phyloP scores from a whole-genome alignment of 1,284 basidiomycete species.

The Cryptococcus amylolentus region DNA sequence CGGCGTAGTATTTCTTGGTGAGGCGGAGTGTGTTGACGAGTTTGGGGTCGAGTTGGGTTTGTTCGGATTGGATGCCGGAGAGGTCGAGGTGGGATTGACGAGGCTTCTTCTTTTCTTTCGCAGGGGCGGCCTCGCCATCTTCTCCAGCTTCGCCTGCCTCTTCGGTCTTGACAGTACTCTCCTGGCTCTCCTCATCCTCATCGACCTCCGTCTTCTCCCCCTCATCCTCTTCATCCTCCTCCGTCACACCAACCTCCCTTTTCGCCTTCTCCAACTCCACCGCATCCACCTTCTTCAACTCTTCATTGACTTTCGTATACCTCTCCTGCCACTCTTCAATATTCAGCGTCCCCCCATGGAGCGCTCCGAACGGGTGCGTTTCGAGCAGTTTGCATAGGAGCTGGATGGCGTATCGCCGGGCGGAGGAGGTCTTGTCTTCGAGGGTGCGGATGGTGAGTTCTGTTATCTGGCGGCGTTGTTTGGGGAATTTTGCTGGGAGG shows the following conservation, averaged over 20 bases:
- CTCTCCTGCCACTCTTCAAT: slow-evolving; percentile 69
- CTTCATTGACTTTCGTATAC: slow-evolving; percentile 57
- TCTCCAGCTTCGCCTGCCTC: slow-evolving; percentile 38
- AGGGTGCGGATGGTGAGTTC: slow-evolving; percentile 72
- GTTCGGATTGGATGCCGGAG: slow-evolving; percentile 60
- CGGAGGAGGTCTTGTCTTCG: slow-evolving; percentile 85
- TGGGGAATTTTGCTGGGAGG: slow-evolving; percentile 77
- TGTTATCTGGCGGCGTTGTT: slow-evolving; percentile 75
- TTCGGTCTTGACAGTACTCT: slow-evolving; percentile 31
- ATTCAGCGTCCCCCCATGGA: slow-evolving; percentile 79
- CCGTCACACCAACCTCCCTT: slow-evolving; percentile 51
- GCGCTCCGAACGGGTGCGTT: slow-evolving; percentile 84
- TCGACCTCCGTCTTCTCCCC: slow-evolving; percentile 33
- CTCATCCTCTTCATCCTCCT: slow-evolving; percentile 49
- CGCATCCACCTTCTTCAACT: slow-evolving; percentile 61
- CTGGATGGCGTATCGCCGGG: slow-evolving; percentile 77
- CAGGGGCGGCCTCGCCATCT: slow-evolving; percentile 18
- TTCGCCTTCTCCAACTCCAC: slow-evolving; percentile 51
- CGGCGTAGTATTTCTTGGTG: slow-evolving; percentile 80
- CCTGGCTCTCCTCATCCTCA: slow-evolving; percentile 17
- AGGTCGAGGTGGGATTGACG: slow-evolving; percentile 63
- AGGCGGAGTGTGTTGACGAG: slow-evolving; percentile 70
- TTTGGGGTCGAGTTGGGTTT: slow-evolving; percentile 61
- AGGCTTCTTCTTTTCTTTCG: slow-evolving; percentile 52
- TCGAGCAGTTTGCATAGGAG: slow-evolving; percentile 72